A percentile compares a stretch with the other conserved stretches of the same genome.
Conservation (phyloP, 345 rosid species). For the sweet orange (Citrus sinensis) region DVS_A1.0 CM039167.1:11490501-11491000, state of each 20-base stretch:
- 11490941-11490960: not conserved
- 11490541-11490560: not conserved
- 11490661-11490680: too few species aligned
- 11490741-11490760: too few species aligned
- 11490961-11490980: too few species aligned
- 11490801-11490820: not conserved
- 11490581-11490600: not conserved
- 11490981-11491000: too few species aligned
- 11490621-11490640: not conserved
- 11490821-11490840: not conserved
- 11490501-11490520: not conserved
- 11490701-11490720: too few species aligned
- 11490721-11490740: too few species aligned
- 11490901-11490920: not conserved
- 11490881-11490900: not conserved
- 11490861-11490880: not conserved
- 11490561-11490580: not conserved
- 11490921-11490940: not conserved
- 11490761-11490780: too few species aligned
- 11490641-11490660: not conserved
- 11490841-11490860: not conserved
- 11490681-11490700: not conserved
- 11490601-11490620: not conserved
- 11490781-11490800: too few species aligned
- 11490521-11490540: not conserved